phyloP scores from a whole-genome alignment of 129 eudicot genomes.

The Arctium minus region DNA sequence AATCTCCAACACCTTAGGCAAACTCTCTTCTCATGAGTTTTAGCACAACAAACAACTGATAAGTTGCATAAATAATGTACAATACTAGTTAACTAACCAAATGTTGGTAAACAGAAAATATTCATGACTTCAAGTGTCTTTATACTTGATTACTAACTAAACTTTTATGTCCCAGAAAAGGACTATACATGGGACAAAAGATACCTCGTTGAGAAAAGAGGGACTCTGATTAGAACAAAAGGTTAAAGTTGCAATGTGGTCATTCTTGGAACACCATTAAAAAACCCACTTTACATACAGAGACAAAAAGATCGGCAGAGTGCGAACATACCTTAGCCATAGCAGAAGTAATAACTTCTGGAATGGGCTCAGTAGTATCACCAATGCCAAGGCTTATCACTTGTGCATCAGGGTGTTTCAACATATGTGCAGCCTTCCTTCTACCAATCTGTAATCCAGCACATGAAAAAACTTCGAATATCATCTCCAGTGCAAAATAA shows the following conservation, averaged over 20 bases:
- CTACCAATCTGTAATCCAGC: conserved; percentile 58
- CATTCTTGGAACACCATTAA: background rate
- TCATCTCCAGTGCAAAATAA: conserved; percentile 2
- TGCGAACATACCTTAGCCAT: conserved; percentile 69
- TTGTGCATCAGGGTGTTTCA: conserved; percentile 84
- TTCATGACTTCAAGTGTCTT: background rate
- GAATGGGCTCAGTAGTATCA: conserved; percentile 96
- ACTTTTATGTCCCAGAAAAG: background rate
- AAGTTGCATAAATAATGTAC: background rate
- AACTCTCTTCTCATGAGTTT: background rate
- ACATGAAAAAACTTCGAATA: background rate
- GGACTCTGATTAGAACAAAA: background rate
- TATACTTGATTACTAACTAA: background rate
- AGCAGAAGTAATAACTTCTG: conserved; percentile 87
- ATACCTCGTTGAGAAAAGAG: background rate
- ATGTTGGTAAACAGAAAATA: background rate
- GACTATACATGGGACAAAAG: background rate
- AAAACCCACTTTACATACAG: background rate
- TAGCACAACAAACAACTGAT: background rate
- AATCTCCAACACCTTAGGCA: background rate
- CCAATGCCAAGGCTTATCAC: conserved; percentile 95
- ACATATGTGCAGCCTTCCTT: conserved; percentile 71
- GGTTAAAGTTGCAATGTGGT: background rate
- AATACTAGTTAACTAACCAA: background rate
- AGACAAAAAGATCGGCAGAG: background rate